Base-by-base conservation (phyloP, 352 stramenopile genomes). In the Phytophthora cryptogea region DNA sequence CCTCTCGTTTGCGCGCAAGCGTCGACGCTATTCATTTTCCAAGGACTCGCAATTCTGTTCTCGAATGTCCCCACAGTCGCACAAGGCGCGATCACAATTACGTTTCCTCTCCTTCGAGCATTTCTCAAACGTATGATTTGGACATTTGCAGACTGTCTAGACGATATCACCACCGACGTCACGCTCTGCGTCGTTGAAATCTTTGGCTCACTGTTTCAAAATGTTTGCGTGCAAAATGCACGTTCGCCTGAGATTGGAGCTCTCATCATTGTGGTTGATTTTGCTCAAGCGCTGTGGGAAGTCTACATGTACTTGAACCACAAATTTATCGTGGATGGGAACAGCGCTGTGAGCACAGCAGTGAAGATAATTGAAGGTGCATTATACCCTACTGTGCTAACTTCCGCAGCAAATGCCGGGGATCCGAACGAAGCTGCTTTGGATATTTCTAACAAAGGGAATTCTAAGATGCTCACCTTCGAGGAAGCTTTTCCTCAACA, bases 181-280 rank as follows among this genome's bases (percentile, higher is more conserved):
- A 70, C 63, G 4, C 52, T 80, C 8, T 76, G 67, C 60, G 55
- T 74, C 10, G 53, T 70, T 2, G 67, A 80, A 45, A 54, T 80
- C 20, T 60, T 68, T 16, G 63, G 44, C 28, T 54, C 57, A 10
- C 35, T 78, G 10, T 72, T 66, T 37, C 70, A 75, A 37, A 68
- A 62, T 7, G 36, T 61, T 8, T 74, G 65, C 35, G 47, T 78
- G 4, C 66, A 70, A 50, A 46, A 35, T 13, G 57, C 57, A 16
- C 50, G 62, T 6, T 61, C 57, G 0, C 49, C 55, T 10, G 41
- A 13, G n/a, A 26, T 72, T 2, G 39, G 57, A 30, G 39, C 30
- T 7, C 20, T 72, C 17, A 66, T 70, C 23, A 42, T 72, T n/a
- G 10, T 67, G 8, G 43, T 60, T 0, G 68, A 72, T 33, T 27